A percentile compares a stretch with the other conserved stretches of the same genome.
Conservation (phyloP, 805 yeast genomes). For the Yamadazyma endophytica region DNA sequence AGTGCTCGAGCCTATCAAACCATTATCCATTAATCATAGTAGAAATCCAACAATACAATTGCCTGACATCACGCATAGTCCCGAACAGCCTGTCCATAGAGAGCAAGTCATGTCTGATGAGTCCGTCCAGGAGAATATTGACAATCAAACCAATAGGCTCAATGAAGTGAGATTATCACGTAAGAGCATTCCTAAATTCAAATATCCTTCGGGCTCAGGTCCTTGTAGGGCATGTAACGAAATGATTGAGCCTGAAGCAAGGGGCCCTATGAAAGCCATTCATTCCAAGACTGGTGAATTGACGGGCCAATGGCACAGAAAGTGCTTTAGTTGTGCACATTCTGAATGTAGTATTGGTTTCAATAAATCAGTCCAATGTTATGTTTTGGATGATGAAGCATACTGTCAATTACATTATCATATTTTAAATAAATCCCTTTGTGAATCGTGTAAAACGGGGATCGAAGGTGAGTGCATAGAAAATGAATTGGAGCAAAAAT, state of each 20-base stretch:
- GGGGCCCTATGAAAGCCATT: constrained; percentile 52
- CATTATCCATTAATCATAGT: constrained; percentile 17
- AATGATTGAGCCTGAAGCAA: constrained; percentile 41
- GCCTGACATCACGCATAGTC: too few species aligned
- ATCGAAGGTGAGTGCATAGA: constrained; percentile 92
- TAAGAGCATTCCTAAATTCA: constrained; percentile 7
- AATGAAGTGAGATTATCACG: constrained; percentile 3
- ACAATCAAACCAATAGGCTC: constrained; percentile 1
- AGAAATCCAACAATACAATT: too few species aligned
- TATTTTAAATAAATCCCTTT: constrained; percentile 65
- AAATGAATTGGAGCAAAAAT: constrained; percentile 63
- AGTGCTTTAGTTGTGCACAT: constrained; percentile 70
- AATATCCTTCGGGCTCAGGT: constrained; percentile 60
- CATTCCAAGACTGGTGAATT: constrained; percentile 82
- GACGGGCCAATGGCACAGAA: constrained; percentile 91
- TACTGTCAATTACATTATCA: constrained; percentile 82
- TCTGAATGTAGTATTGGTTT: constrained; percentile 52
- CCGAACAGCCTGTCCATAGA: too few species aligned
- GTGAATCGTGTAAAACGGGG: constrained; percentile 66
- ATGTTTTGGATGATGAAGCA: constrained; percentile 75
- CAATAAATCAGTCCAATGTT: constrained; percentile 60
- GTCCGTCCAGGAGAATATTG: too few species aligned
- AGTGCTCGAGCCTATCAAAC: constrained; percentile 17
- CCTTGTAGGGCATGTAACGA: constrained; percentile 74
- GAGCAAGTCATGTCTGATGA: too few species aligned